Evolutionary conservation across 306 rosid genomes (phyloP), one percentile per base, ranked within the genome.

Genomic region (Medicago lupulina): DNA sequence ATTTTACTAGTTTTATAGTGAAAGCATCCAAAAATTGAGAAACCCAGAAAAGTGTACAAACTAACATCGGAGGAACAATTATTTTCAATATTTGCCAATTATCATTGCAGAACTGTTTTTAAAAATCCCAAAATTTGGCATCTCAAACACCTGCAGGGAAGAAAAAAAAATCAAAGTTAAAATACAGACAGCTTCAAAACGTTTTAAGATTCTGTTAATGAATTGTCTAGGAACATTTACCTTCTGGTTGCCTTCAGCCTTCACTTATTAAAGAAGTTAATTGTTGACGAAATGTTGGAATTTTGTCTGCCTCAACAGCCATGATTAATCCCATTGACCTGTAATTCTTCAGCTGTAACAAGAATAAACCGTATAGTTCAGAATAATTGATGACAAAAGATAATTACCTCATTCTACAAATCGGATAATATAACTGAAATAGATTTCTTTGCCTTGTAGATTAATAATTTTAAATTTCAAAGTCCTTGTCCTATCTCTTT

Each of bases 261-360:
- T 88, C 85, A 71, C 68, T 75, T 47, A 90, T 80, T 50, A 86
- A 58, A 77, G 88, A 79, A 59, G 47, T 80, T 64, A 93, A 83
- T 78, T 87, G 89, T 77, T 82, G 83, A 50, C 88, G 86, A 83
- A 93, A 93, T 59, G 83, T 12, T 60, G 88, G 73, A 40, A 93
- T 67, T 70, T 86, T 84, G 50, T 65, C 85, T 63, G 89, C 91
- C 76, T 86, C 83, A 68, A 89, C 79, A 7, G 64, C 86, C 95
- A 93, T 87, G 80, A 87, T 88, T 73, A 89, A 75, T 12, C 97
- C 97, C 84, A 73, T 82, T 23, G 81, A 39, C 80, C 70, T 71
- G 80, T 88, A 87, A 79, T 75, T 89, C 78, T 73, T 85, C 47
- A 93, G 74, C 94, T 93, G 92, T 49, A 77, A 78, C 4, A 62